Conservation (phyloP, 129 eudicot species). For the Pittosporum tobira region DNA sequence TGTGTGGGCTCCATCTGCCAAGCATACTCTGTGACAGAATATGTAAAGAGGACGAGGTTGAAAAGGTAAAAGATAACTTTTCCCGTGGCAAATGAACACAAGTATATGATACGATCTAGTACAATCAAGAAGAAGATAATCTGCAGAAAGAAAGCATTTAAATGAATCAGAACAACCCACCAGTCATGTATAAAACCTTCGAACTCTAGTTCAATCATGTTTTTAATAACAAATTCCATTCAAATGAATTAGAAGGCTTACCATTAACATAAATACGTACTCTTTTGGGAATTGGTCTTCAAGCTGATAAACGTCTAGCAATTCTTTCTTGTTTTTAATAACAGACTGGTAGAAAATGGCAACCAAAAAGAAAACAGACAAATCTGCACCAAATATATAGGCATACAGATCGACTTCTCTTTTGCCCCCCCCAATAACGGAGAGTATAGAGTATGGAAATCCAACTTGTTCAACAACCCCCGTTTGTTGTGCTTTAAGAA, state of each 20-base stretch:
- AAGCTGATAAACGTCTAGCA: slow-evolving; percentile 94
- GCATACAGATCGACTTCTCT: slow-evolving; percentile 95
- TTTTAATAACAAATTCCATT: too few species aligned
- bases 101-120: slow-evolving; percentile 81
- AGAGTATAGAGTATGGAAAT: slow-evolving; percentile 68
- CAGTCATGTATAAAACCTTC: too few species aligned
- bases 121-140: slow-evolving; percentile 94
- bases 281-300: slow-evolving; percentile 99
- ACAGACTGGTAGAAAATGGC: slow-evolving; percentile 92
- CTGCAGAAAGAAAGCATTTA: slow-evolving; percentile 43
- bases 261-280: slow-evolving; percentile 85
- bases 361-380: slow-evolving; percentile 85
- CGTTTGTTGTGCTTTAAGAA: slow-evolving; percentile 44
- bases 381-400: slow-evolving; percentile 88
- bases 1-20: slow-evolving; percentile 78
- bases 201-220: too few species aligned
- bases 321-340: slow-evolving; percentile 76
- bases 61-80: slow-evolving; percentile 81
- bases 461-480: slow-evolving; percentile 54
- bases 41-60: slow-evolving; percentile 80
- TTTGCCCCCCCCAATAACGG: slow-evolving; percentile 94
- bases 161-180: slow-evolving; percentile 2
- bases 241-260: slow-evolving; percentile 36
- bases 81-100: slow-evolving; percentile 89
- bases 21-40: slow-evolving; percentile 76